Evolutionary conservation across 768 basidiomycete species (phyloP).

Genomic region (Macrocybe gigantea): DNA sequence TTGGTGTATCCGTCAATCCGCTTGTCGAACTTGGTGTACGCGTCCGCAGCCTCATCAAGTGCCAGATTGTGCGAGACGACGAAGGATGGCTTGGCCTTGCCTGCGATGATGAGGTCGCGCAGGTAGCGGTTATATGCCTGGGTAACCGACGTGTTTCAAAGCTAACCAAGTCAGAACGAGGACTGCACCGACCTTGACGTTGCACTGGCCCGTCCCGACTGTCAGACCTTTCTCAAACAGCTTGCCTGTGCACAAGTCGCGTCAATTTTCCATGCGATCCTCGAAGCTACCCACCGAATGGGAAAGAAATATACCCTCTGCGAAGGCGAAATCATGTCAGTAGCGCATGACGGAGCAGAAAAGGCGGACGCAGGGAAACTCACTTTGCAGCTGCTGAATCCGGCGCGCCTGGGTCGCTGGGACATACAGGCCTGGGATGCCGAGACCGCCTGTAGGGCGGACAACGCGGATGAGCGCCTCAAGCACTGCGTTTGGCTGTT

Average conservation of each 20-base stretch:
- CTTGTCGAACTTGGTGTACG: slow-evolving; percentile 50
- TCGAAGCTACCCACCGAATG: slow-evolving; percentile 28
- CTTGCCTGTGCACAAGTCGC: slow-evolving; percentile 16
- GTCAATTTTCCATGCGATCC: neutral
- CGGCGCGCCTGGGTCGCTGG: slow-evolving; percentile 50
- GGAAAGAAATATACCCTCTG: slow-evolving; percentile 47
- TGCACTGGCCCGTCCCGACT: slow-evolving; percentile 50
- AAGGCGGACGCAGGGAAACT: slow-evolving; percentile 5
- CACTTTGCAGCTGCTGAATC: slow-evolving; percentile 45
- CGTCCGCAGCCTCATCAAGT: slow-evolving; percentile 40
- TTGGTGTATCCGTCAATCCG: slow-evolving; percentile 49
- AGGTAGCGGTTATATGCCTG: slow-evolving; percentile 49
- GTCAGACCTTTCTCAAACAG: slow-evolving; percentile 52
- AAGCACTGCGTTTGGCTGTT: slow-evolving; percentile 49
- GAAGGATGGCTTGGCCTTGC: slow-evolving; percentile 47
- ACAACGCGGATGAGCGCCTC: slow-evolving; percentile 46
- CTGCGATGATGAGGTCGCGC: slow-evolving; percentile 48
- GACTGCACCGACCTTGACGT: slow-evolving; percentile 36
- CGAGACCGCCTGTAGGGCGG: slow-evolving; percentile 50
- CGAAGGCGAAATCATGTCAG: neutral
- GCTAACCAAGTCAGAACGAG: neutral
- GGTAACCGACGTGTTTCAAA: neutral
- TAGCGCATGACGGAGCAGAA: neutral
- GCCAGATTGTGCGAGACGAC: slow-evolving; percentile 49
- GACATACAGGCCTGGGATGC: slow-evolving; percentile 52